These are phyloP conservation scores for Curvularia sp. DNA, from an alignment of 2,329 filamentous ascomycete genomes.

Conservation along the genomic window DNA sequence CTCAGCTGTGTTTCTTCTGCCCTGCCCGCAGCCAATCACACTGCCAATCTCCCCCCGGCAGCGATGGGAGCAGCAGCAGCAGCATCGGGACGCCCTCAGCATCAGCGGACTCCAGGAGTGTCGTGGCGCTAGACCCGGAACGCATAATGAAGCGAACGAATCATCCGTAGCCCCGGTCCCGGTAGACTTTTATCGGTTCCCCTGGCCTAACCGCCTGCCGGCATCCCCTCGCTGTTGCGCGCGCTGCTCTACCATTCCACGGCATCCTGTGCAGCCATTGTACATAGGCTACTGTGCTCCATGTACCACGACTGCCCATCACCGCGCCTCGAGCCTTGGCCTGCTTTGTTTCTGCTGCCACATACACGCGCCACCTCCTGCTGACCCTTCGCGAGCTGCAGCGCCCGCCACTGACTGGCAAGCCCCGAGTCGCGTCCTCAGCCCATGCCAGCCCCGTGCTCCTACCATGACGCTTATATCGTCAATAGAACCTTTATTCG, in stretches of 20 bases:
- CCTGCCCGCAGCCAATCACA: constrained; percentile 6
- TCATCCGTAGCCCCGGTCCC: constrained; percentile 23
- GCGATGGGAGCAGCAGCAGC: constrained; percentile 20
- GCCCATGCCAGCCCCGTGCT: constrained; percentile 15
- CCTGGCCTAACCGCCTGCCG: constrained; percentile 32
- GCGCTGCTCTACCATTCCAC: neutral
- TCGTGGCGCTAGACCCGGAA: constrained; percentile 33
- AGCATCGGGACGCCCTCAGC: constrained; percentile 26
- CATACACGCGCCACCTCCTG: too few relatives aligned
- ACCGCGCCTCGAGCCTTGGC: too few relatives aligned
- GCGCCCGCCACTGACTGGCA: too few relatives aligned
- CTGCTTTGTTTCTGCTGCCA: too few relatives aligned
- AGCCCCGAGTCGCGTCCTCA: too few relatives aligned
- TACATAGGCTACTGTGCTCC: neutral
- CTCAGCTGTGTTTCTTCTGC: neutral
- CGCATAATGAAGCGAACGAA: constrained; percentile 27
- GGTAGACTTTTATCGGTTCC: constrained; percentile 17
- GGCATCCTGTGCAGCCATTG: neutral
- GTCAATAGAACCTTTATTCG: constrained; percentile 9
- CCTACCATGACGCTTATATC: constrained; percentile 18
- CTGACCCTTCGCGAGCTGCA: too few relatives aligned
- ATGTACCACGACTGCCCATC: neutral
- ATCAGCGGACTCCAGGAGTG: neutral
- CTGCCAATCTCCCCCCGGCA: neutral
- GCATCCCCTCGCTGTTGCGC: constrained; percentile 23